Evolutionary conservation across 176 grass and related monocot species (phyloP).

Genomic region (Areca catechu): DNA sequence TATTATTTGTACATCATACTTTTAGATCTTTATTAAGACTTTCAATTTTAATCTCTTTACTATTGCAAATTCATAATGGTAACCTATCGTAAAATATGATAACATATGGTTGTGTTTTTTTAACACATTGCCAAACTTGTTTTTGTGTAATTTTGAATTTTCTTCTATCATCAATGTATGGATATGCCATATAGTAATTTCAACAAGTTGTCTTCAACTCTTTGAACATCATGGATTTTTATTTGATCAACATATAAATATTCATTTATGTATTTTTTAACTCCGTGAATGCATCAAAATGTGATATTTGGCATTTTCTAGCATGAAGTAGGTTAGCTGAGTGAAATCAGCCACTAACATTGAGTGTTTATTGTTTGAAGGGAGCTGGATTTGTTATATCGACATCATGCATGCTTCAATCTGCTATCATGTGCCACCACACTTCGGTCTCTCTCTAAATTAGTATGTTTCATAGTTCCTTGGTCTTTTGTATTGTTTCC

Average conservation of each 20-base stretch:
- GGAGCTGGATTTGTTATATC: constrained; percentile 92
- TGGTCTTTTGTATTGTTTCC: constrained; percentile 3
- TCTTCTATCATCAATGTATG: too few species aligned
- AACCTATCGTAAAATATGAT: too few species aligned
- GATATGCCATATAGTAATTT: not conserved
- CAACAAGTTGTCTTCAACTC: not conserved
- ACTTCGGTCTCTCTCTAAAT: constrained; percentile 86
- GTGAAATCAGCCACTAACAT: not conserved
- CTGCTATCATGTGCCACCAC: constrained; percentile 80
- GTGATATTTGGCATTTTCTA: not conserved
- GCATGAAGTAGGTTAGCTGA: not conserved
- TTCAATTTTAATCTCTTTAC: too few species aligned
- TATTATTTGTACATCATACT: too few species aligned
- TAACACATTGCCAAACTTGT: too few species aligned
- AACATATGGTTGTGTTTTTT: too few species aligned
- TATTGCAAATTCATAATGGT: too few species aligned
- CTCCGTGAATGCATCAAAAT: not conserved
- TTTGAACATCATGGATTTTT: not conserved
- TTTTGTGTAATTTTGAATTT: too few species aligned
- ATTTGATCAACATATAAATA: not conserved
- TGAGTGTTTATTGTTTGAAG: constrained; percentile 31
- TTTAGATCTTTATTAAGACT: too few species aligned
- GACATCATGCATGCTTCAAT: constrained; percentile 79
- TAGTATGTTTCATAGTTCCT: constrained; percentile 40
- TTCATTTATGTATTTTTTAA: too few species aligned